phyloP scores from a whole-genome alignment of 768 basidiomycete genomes.

The Russula sp. region DNA sequence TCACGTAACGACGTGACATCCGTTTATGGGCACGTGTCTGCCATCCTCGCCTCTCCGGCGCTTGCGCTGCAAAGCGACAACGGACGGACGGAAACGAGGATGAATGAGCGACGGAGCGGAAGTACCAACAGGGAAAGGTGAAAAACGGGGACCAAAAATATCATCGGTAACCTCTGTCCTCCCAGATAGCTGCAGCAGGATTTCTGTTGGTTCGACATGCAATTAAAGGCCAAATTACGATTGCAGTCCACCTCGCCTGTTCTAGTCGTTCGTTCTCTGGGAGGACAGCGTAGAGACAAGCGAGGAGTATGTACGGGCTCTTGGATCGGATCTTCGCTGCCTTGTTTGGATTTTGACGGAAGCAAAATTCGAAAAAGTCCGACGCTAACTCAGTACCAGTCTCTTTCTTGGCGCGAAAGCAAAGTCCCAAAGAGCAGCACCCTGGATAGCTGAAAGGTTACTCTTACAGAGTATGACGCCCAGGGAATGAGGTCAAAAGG shows the following conservation, averaged over 20 bases:
- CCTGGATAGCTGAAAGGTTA: not conserved
- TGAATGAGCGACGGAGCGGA: conserved; percentile 2
- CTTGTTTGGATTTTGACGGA: conserved; percentile 10
- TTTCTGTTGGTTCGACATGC: not conserved
- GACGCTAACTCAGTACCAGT: not conserved
- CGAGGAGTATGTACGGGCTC: not conserved
- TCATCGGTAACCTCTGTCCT: not conserved
- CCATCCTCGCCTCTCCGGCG: not conserved
- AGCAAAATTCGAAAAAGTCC: conserved; percentile 3
- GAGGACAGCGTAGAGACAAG: not conserved
- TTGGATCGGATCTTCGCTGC: conserved; percentile 14
- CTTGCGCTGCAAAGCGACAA: not conserved
- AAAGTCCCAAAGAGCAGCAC: not conserved
- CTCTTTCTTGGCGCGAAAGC: not conserved
- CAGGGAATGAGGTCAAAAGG: not conserved
- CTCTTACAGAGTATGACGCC: not conserved
- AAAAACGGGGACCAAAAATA: not conserved
- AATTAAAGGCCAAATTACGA: not conserved
- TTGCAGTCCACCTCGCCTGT: not conserved
- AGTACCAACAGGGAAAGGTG: not conserved
- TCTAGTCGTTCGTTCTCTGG: not conserved
- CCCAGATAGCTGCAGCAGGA: not conserved
- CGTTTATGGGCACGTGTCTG: conserved; percentile 12
- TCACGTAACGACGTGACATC: conserved; percentile 19
- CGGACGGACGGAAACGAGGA: not conserved